Conservation (phyloP, 495 filamentous ascomycete species). For the Xanthoparmelia taractica region DNA sequence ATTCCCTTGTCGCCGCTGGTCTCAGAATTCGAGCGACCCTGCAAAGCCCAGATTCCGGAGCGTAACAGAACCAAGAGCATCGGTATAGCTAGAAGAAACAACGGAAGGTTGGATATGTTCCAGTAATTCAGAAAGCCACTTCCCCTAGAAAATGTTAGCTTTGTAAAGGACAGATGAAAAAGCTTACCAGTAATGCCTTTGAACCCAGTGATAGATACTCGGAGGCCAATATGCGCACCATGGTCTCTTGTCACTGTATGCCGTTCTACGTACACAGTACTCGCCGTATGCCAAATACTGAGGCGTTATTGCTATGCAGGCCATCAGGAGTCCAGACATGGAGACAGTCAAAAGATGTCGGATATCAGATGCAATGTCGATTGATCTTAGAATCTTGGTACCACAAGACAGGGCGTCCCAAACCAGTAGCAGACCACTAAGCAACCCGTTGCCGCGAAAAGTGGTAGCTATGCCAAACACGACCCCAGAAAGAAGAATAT, state of each 20-base stretch:
- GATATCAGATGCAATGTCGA: constrained; percentile 9
- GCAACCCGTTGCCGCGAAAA: constrained; percentile 78
- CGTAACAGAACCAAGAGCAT: constrained; percentile 60
- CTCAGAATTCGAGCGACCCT: background rate
- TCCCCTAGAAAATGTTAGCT: constrained; percentile 51
- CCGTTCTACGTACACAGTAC: constrained; percentile 49
- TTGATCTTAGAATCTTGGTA: constrained; percentile 25
- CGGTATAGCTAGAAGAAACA: constrained; percentile 77
- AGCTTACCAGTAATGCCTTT: constrained; percentile 77
- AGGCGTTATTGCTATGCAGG: constrained; percentile 57
- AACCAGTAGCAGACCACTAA: constrained; percentile 70
- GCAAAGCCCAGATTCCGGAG: constrained; percentile 48
- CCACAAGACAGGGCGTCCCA: constrained; percentile 44
- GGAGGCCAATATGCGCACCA: constrained; percentile 71
- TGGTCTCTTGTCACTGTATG: constrained; percentile 38
- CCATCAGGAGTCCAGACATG: constrained; percentile 59
- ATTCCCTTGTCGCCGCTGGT: background rate
- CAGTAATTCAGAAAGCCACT: constrained; percentile 86
- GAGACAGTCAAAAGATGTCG: constrained; percentile 34
- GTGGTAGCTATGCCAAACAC: constrained; percentile 66
- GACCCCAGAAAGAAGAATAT: constrained; percentile 51
- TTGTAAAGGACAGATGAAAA: background rate
- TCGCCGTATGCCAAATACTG: constrained; percentile 66
- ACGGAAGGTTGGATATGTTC: constrained; percentile 75
- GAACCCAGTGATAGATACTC: constrained; percentile 87